Evolutionary conservation across 768 basidiomycete genomes (phyloP).

Genomic region (Megacollybia marginata): DNA sequence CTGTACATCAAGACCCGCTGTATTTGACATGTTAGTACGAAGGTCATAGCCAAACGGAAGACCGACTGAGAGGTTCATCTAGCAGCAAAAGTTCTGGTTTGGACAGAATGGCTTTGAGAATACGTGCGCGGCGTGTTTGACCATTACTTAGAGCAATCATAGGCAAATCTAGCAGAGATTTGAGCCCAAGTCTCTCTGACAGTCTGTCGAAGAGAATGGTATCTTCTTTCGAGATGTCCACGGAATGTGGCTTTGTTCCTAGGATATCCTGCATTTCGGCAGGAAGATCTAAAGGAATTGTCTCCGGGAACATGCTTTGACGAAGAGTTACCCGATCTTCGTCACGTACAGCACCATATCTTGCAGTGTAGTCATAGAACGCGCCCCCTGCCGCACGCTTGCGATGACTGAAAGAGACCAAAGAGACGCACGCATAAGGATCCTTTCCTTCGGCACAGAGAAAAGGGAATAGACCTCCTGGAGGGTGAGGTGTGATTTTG

Average conservation of each 20-base stretch:
- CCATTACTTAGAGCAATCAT: constrained; percentile 85
- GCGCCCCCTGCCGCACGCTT: constrained; percentile 50
- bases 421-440: constrained; percentile 39
- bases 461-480: constrained; percentile 75
- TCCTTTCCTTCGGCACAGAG: constrained; percentile 37
- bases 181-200: constrained; percentile 50
- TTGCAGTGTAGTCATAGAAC: constrained; percentile 90
- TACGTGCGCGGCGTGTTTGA: constrained; percentile 81
- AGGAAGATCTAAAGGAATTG: constrained; percentile 20
- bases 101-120: constrained; percentile 66
- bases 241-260: constrained; percentile 6
- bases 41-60: neutral
- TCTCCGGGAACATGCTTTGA: constrained; percentile 59
- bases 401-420: constrained; percentile 66
- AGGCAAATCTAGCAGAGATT: constrained; percentile 69
- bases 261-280: neutral
- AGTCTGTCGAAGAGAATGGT: constrained; percentile 41
- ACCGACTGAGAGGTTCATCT: constrained; percentile 88
- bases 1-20: constrained; percentile 74
- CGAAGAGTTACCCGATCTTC: constrained; percentile 75
- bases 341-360: constrained; percentile 84
- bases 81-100: constrained; percentile 72
- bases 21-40: neutral
- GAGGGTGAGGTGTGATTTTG: constrained; percentile 57
- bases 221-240: constrained; percentile 12